Conservation (phyloP, 495 filamentous ascomycete genomes). For the Neurospora tetrasperma region DNA sequence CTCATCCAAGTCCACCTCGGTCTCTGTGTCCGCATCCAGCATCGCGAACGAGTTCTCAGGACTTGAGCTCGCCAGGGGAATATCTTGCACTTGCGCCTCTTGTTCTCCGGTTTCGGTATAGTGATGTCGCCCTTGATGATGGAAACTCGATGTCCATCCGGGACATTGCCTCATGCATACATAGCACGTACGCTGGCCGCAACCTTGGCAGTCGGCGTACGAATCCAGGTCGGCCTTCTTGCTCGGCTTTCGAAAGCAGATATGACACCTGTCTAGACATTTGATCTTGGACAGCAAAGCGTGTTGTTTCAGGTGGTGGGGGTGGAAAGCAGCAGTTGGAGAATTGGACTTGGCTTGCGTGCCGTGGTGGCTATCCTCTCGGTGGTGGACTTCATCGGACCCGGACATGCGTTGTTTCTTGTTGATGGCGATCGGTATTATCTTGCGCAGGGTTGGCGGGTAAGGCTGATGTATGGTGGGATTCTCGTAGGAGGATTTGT, state of each 20-base stretch:
- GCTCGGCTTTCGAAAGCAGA: constrained; percentile 37
- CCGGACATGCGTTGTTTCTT: constrained; percentile 20
- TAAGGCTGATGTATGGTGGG: constrained; percentile 6
- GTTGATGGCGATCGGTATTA: constrained; percentile 22
- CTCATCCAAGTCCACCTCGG: neutral
- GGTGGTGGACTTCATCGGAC: constrained; percentile 8
- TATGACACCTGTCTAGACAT: constrained; percentile 33
- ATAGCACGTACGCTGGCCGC: constrained; percentile 36
- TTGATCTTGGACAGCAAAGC: constrained; percentile 1
- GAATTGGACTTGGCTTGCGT: neutral
- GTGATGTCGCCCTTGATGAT: neutral
- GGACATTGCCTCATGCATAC: constrained; percentile 39
- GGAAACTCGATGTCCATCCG: constrained; percentile 20
- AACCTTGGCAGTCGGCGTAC: constrained; percentile 37
- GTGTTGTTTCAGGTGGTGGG: constrained; percentile 1
- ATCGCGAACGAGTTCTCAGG: constrained; percentile 28
- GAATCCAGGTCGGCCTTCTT: constrained; percentile 40
- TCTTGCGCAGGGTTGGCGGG: constrained; percentile 16
- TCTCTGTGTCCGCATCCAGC: constrained; percentile 24
- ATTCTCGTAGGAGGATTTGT: constrained; percentile 7
- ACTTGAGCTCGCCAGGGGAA: constrained; percentile 4
- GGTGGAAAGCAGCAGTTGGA: constrained; percentile 1
- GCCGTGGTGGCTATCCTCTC: neutral
- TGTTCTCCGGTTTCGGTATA: constrained; percentile 1
- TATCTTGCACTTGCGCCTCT: neutral